Evolutionary conservation across 1,284 basidiomycete genomes (phyloP).

Genomic region (Sporisorium reilianum): DNA sequence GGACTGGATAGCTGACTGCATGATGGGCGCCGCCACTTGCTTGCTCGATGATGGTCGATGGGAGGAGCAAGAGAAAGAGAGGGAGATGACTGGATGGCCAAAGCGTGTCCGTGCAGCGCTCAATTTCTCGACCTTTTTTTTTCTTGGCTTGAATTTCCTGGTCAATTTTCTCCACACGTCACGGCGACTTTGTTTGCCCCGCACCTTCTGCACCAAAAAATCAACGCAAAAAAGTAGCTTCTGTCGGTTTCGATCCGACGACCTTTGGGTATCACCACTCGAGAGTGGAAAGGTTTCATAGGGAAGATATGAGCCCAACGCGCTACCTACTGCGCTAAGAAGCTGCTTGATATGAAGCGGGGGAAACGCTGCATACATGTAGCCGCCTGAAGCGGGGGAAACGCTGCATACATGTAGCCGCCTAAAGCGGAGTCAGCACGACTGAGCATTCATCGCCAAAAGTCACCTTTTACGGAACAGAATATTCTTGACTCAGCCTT

Average conservation of each 20-base stretch:
- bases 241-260: constrained; percentile 60
- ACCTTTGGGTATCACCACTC: constrained; percentile 53
- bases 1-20: constrained; percentile 71
- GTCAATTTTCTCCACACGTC: background rate
- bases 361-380: constrained; percentile 1
- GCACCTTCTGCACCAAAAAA: background rate
- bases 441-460: too few relatives aligned
- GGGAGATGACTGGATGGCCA: background rate
- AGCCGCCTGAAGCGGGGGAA: too few relatives aligned
- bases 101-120: background rate
- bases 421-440: too few relatives aligned
- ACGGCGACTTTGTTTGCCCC: background rate
- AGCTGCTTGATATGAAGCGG: constrained; percentile 11
- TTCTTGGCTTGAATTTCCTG: too few relatives aligned
- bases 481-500: too few relatives aligned
- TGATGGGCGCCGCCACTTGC: background rate
- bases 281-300: constrained; percentile 40
- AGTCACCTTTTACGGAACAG: too few relatives aligned
- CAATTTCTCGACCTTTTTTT: background rate
- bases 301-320: constrained; percentile 51
- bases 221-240: constrained; percentile 45
- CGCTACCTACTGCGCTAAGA: constrained; percentile 53
- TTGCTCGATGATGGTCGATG: background rate
- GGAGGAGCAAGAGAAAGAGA: background rate
- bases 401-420: too few relatives aligned